phyloP scores from a whole-genome alignment of 352 stramenopile species.

The Globisporangium sylvaticum region DNA sequence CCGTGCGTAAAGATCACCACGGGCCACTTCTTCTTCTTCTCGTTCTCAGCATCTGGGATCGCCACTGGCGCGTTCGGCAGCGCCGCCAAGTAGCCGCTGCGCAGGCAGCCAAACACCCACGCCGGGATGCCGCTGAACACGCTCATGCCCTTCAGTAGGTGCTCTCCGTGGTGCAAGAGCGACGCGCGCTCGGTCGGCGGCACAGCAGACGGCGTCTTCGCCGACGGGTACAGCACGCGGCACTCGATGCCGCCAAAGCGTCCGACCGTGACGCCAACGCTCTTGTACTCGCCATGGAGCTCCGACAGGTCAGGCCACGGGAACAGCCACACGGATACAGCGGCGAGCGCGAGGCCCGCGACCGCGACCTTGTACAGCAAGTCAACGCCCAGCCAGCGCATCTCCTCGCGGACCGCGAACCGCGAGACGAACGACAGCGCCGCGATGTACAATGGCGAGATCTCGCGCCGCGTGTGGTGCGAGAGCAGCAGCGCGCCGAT shows the following conservation, averaged over 20 bases:
- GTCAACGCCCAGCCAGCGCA: conserved; percentile 5
- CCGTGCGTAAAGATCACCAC: conserved; percentile 66
- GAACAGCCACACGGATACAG: conserved; percentile 40
- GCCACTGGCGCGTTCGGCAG: conserved; percentile 35
- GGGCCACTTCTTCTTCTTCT: conserved; percentile 30
- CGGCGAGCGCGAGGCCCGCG: conserved; percentile 18
- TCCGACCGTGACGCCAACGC: conserved; percentile 35
- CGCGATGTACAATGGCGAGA: conserved; percentile 29
- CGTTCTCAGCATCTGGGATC: background rate
- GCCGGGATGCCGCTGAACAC: conserved; percentile 43
- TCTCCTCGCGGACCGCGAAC: conserved; percentile 2
- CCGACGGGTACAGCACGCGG: conserved; percentile 64
- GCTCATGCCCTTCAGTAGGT: conserved; percentile 45
- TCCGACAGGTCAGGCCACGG: conserved; percentile 48
- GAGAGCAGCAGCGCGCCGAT: conserved; percentile 21
- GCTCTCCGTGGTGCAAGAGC: conserved; percentile 51
- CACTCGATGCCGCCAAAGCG: conserved; percentile 52
- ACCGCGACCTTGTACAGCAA: conserved; percentile 8
- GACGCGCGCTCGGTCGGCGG: conserved; percentile 12
- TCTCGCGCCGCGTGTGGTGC: conserved; percentile 31
- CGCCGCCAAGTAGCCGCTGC: conserved; percentile 43
- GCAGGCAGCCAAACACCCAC: conserved; percentile 53
- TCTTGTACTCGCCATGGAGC: conserved; percentile 35
- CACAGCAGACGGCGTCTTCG: conserved; percentile 5
- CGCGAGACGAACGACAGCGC: conserved; percentile 15